Evolutionary conservation across 441 rosid genomes (phyloP), one percentile per base, ranked within the genome.

Genomic region (Melastoma candidum): DNA sequence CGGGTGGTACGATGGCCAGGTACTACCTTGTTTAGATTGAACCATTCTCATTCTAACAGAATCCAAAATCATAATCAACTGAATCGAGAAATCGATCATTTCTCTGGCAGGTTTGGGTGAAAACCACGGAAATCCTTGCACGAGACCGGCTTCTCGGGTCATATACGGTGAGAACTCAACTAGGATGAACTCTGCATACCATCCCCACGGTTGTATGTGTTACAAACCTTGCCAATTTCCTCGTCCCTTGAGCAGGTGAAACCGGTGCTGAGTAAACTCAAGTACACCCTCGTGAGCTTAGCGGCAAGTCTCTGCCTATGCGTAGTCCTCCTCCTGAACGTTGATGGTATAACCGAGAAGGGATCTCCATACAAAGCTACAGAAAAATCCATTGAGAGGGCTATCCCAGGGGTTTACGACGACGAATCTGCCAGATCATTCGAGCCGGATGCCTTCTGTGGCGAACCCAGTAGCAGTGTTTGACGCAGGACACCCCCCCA

Each of bases 1-100:
- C 0, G 98, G 98, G 12, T 87, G 98, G 95, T 92, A 87, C 44
- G 98, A 92, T 71, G 96, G 98, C 55, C 95, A 83, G 96, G 98
- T 87, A 71, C 7, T 17, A 17, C 22, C 22, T 17, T 17, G 22
- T 17, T 17, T 17, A 17, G 22, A 17, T 29, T 6, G 36, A 29
- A 29, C 36, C 36, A 29, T 29, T 29, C 36, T 17, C 22, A 17
- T 0, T 17, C 22, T 17, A 17, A 0, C 22, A 17, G 22, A 17
- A 17, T 17, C 22, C 22, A 17, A 17, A 17, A 17, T 17, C 7
- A 29, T 29, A 29, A 29, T 29, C 7, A 22, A 32, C 8, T 12
- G 45, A 32, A 25, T 11, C 5, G 24, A 27, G 32, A 22, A 51
- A 12, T 13, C 3, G 13, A 27, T 12, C 8, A 43, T 13, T 51